Conservation (phyloP, 1,284 basidiomycete genomes). For the Tilletia walkeri region DNA sequence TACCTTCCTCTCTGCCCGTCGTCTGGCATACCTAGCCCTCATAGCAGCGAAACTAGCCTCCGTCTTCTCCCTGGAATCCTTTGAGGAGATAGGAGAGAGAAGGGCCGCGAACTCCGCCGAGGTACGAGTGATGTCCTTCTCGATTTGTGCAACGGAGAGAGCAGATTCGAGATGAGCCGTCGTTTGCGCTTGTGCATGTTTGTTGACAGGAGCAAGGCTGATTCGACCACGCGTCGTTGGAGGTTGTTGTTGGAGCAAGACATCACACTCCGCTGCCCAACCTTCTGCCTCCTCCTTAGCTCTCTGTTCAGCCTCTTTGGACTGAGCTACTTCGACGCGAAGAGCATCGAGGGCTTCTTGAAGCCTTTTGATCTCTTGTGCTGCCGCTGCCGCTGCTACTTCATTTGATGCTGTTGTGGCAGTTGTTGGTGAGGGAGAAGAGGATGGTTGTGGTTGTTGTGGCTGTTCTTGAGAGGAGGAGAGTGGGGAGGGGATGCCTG, state of each 20-base stretch:
- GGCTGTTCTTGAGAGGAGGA: background rate
- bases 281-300: slow-evolving; percentile 13
- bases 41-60: background rate
- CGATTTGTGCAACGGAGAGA: background rate
- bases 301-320: background rate
- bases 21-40: background rate
- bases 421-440: background rate
- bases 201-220: background rate
- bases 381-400: no score
- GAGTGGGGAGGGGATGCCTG: background rate
- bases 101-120: background rate
- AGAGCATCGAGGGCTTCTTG: background rate
- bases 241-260: background rate
- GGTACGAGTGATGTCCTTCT: background rate
- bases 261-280: slow-evolving; percentile 12
- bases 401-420: background rate
- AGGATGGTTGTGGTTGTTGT: background rate
- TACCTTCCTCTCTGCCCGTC: background rate
- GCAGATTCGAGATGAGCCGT: background rate
- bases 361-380: background rate
- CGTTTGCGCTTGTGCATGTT: background rate
- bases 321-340: background rate
- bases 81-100: background rate
- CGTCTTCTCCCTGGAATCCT: background rate
- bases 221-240: background rate